phyloP scores from a whole-genome alignment of 108 stramenopile genomes.

The Cyclotella kingstonii region DNA sequence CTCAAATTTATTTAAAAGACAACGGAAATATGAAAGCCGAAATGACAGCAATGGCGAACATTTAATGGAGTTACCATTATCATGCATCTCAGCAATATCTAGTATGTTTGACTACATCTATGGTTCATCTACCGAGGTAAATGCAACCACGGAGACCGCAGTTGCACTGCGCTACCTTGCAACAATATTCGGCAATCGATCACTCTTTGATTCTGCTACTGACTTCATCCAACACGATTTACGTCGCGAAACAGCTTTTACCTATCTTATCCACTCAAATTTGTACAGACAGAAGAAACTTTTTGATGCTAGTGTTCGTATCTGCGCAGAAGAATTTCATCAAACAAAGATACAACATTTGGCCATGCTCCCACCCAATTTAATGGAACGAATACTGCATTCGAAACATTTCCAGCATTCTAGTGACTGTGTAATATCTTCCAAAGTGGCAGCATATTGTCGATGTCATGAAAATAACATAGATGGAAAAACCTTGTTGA shows the following conservation, averaged over 20 bases:
- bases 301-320: constrained; percentile 25
- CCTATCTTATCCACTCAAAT: constrained; percentile 32
- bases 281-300: constrained; percentile 36
- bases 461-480: constrained; percentile 36
- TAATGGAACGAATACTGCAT: constrained; percentile 33
- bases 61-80: constrained; percentile 31
- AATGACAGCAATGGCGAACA: constrained; percentile 9
- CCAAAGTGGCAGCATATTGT: constrained; percentile 42
- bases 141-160: constrained; percentile 35
- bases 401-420: constrained; percentile 31
- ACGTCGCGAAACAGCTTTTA: constrained; percentile 23
- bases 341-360: constrained; percentile 33
- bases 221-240: constrained; percentile 38
- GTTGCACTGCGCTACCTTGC: constrained; percentile 33
- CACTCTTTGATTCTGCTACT: constrained; percentile 34
- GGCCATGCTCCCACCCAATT: constrained; percentile 22
- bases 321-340: constrained; percentile 41
- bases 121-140: constrained; percentile 15
- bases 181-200: constrained; percentile 27
- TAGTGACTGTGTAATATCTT: constrained; percentile 17
- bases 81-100: constrained; percentile 29
- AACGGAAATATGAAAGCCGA: neutral
- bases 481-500: constrained; percentile 9
- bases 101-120: constrained; percentile 40
- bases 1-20: constrained; percentile 28